Conservation (phyloP, 108 stramenopile genomes). For the Skeletonema tropicum region DNA sequence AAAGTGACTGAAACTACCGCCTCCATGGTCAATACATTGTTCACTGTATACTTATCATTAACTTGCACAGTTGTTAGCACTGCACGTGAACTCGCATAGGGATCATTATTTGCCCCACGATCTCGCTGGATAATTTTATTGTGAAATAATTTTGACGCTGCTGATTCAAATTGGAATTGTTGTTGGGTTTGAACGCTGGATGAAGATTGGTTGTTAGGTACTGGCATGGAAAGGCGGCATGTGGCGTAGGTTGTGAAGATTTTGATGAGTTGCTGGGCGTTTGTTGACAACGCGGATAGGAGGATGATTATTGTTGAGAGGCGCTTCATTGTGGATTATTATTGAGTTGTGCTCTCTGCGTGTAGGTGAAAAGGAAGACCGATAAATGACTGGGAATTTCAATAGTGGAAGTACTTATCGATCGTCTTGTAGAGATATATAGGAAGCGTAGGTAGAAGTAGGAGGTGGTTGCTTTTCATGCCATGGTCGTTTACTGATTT, state of each 20-base stretch:
- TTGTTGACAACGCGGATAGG: background rate
- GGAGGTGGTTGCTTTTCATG: no score
- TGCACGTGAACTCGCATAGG: constrained; percentile 2
- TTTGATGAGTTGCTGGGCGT: constrained; percentile 16
- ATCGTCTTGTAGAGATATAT: no score
- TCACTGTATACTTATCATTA: background rate
- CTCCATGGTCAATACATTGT: constrained; percentile 2
- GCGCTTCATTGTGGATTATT: background rate
- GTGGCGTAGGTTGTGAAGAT: constrained; percentile 24
- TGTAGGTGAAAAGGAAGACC: no score
- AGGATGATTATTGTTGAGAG: background rate
- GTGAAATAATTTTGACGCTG: constrained; percentile 33
- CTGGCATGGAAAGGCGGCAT: constrained; percentile 9
- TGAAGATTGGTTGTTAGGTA: background rate
- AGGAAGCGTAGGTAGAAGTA: no score
- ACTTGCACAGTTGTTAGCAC: constrained; percentile 9
- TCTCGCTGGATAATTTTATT: background rate
- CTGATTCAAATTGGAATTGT: constrained; percentile 38
- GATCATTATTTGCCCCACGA: constrained; percentile 2
- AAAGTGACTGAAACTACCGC: constrained; percentile 37
- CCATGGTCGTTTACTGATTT: no score
- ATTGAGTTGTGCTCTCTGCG: background rate
- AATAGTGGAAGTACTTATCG: no score
- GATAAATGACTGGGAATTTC: no score
- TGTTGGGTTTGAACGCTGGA: constrained; percentile 12